A percentile compares a stretch with the other conserved stretches of the same genome.
These are phyloP conservation scores for Penicillium italicum DNA, from an alignment of 2,329 filamentous ascomycete genomes.

Conservation along the genomic window DNA sequence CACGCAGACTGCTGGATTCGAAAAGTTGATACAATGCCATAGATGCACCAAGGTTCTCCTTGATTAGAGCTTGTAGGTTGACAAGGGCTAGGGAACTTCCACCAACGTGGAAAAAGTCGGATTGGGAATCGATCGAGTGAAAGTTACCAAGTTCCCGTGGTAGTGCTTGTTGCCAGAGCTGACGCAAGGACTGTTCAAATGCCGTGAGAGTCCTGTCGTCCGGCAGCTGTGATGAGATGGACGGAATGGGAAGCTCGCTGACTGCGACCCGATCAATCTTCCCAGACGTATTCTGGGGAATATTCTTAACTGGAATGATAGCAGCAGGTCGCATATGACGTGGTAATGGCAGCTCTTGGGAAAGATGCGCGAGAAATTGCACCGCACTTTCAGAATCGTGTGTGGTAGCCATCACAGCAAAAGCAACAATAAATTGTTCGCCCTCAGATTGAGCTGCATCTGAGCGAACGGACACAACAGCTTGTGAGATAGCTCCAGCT, in stretches of 20 bases:
- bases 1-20: slow-evolving; percentile 16
- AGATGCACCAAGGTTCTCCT: slow-evolving; percentile 8
- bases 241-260: slow-evolving; percentile 6
- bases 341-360: slow-evolving; percentile 32
- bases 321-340: slow-evolving; percentile 38
- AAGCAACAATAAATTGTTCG: slow-evolving; percentile 15
- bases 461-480: slow-evolving; percentile 15
- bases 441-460: neutral
- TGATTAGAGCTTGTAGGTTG: slow-evolving; percentile 15
- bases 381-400: neutral
- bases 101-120: slow-evolving; percentile 24
- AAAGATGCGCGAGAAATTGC: slow-evolving; percentile 24
- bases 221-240: neutral
- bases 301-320: slow-evolving; percentile 21
- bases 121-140: slow-evolving; percentile 10
- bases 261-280: slow-evolving; percentile 30
- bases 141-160: slow-evolving; percentile 9
- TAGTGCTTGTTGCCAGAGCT: slow-evolving; percentile 18
- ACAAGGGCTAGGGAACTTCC: slow-evolving; percentile 17
- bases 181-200: slow-evolving; percentile 11
- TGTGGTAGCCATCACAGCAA: slow-evolving; percentile 3
- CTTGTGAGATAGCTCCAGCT: slow-evolving; percentile 14
- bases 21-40: slow-evolving; percentile 18
- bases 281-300: slow-evolving; percentile 30
- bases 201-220: neutral